Evolutionary conservation across 2,329 filamentous ascomycete species (phyloP), one percentile per base, ranked within the genome.

Genomic region (Bipolaris sorokiniana): DNA sequence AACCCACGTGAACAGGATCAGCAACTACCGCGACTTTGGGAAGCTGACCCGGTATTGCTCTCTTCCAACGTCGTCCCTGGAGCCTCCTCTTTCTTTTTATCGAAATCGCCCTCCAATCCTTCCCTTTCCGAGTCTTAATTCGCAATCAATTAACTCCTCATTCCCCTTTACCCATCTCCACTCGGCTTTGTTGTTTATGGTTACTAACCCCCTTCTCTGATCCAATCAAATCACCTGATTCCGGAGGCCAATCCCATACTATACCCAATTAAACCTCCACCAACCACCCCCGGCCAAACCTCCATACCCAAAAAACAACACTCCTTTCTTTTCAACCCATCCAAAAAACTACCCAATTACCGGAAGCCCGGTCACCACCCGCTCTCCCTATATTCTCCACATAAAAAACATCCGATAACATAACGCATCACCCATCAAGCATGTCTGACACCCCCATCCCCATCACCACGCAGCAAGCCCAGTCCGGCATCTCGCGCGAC

Each of bases 401-500:
- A 18, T 31, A 31, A 31, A 23, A 28, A 28, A 34, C 13, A 13
- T 26, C 20, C 16, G 15, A 15, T 23, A 15, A 16, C 16, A 40
- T 20, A 40, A 40, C 20, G 9, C 34, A 36, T 15, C 44, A 34
- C 28, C 18, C 37, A 20, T 36, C 31, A 23, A 16, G 9, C 31
- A 57, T 57, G 57, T 42, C 53, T 28, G 41, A 48, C 40, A 59
- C 65, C 52, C 58, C 65, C 54, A 53, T 75, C 61, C 53, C 61
- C 56, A 55, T 76, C 45, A 61, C 67, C 38, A 70, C 70, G 60
- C 71, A 72, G 59, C 72, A 74, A 60, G 75, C 80, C 55, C 77
- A 80, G 61, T 72, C 77, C 69, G 69, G 69, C 75, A 68, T 80
- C 67, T 72, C 74, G 65, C 70, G 59, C 52, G 57, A 71, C 51